Evolutionary conservation across 345 rosid genomes (phyloP).

Genomic region (Lepidium aucheri): DNA sequence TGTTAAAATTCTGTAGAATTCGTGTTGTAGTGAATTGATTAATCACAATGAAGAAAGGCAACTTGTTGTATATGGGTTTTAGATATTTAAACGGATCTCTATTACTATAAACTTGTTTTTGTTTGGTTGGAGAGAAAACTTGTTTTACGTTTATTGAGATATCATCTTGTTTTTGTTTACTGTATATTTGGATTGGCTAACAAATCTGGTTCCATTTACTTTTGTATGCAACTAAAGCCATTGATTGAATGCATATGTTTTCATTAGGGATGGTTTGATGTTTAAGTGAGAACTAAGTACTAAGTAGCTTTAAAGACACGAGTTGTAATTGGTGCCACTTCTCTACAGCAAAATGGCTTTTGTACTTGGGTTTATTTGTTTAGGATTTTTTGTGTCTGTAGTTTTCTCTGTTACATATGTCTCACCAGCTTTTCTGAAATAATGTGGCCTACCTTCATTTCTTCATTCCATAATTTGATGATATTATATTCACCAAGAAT

Average conservation of each 20-base stretch:
- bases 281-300: background rate
- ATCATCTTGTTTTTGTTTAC: no score
- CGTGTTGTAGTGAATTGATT: background rate
- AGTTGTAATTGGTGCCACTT: background rate
- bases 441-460: no score
- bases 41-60: background rate
- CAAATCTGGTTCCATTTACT: conserved; percentile 3
- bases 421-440: no score
- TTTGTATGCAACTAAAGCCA: background rate
- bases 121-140: conserved; percentile 10
- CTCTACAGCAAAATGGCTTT: background rate
- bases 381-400: no score
- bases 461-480: no score
- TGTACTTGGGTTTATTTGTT: no score
- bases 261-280: background rate
- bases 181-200: background rate
- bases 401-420: no score
- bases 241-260: conserved; percentile 10
- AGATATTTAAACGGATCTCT: conserved; percentile 13
- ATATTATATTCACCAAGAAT: no score
- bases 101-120: background rate
- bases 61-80: background rate
- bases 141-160: no score
- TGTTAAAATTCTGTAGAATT: background rate
- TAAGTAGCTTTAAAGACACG: background rate